Evolutionary conservation across 176 grass and related monocot genomes (phyloP).

Genomic region (Bolboschoenus planiculmis): DNA sequence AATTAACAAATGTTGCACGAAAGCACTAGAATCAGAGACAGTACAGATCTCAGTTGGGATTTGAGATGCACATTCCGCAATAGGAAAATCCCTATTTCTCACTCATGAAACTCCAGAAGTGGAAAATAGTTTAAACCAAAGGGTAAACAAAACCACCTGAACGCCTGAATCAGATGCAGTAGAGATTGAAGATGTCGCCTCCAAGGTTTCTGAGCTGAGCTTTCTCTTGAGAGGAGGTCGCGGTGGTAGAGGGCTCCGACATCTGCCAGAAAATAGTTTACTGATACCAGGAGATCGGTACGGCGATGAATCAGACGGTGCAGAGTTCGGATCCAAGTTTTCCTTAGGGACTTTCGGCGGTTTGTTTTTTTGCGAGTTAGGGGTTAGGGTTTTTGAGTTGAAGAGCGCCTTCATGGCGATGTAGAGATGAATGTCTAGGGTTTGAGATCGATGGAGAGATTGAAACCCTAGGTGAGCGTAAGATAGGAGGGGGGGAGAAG

Average conservation of each 20-base stretch:
- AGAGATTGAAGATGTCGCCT: not conserved
- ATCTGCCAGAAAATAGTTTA: constrained; percentile 39
- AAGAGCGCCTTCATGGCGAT: constrained; percentile 51
- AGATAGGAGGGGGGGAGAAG: not conserved
- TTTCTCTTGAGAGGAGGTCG: constrained; percentile 29
- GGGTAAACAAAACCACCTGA: constrained; percentile 20
- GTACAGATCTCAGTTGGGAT: not conserved
- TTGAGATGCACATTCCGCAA: not conserved
- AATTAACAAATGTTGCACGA: not conserved
- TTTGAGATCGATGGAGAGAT: not conserved
- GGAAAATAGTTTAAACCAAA: not conserved
- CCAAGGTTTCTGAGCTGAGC: constrained; percentile 18
- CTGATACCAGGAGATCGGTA: constrained; percentile 31
- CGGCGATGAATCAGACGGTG: constrained; percentile 35
- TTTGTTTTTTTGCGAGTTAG: constrained; percentile 38
- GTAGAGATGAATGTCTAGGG: not conserved
- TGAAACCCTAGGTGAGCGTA: constrained; percentile 4
- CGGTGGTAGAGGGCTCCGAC: constrained; percentile 26
- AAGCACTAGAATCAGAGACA: not conserved
- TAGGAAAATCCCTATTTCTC: not conserved
- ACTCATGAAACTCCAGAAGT: not conserved
- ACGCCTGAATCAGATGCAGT: constrained; percentile 30
- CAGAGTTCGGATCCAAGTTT: constrained; percentile 27
- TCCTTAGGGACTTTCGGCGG: constrained; percentile 17
- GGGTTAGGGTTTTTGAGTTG: constrained; percentile 36